A percentile compares a stretch with the other conserved stretches of the same genome.
Conservation (phyloP, 2,329 filamentous ascomycete genomes). For the Fusarium napiforme region DNA sequence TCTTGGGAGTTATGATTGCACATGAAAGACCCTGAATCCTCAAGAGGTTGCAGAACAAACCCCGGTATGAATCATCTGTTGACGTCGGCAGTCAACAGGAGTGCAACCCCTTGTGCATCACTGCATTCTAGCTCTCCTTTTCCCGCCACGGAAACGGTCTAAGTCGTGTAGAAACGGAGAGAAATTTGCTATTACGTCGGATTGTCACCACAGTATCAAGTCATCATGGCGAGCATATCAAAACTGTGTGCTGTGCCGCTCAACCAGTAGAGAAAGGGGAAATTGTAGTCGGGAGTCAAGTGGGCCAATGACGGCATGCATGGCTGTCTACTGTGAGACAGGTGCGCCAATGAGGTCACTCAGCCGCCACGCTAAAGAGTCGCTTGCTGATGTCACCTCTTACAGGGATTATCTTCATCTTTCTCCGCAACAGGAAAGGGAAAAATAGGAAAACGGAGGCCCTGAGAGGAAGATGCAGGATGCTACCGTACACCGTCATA, state of each 20-base stretch:
- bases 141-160: conserved; percentile 31
- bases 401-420: not conserved
- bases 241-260: conserved; percentile 21
- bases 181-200: conserved; percentile 28
- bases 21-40: conserved; percentile 3
- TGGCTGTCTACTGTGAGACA: not conserved
- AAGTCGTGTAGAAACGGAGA: conserved; percentile 30
- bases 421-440: not conserved
- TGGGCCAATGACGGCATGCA: conserved; percentile 43
- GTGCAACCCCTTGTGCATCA: not conserved
- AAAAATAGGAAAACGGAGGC: conserved; percentile 8
- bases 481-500: conserved; percentile 34
- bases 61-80: conserved; percentile 22
- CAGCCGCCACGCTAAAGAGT: conserved; percentile 22
- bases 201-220: conserved; percentile 18
- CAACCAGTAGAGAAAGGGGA: conserved; percentile 19
- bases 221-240: not conserved
- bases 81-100: conserved; percentile 19
- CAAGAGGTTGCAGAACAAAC: not conserved
- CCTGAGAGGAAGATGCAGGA: conserved; percentile 2
- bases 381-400: conserved; percentile 41
- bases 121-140: not conserved
- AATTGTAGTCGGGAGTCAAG: conserved; percentile 9
- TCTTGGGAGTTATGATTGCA: conserved; percentile 1
- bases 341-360: conserved; percentile 43